phyloP scores from a whole-genome alignment of 306 rosid species.

The Adenanthera pavonina region DNA sequence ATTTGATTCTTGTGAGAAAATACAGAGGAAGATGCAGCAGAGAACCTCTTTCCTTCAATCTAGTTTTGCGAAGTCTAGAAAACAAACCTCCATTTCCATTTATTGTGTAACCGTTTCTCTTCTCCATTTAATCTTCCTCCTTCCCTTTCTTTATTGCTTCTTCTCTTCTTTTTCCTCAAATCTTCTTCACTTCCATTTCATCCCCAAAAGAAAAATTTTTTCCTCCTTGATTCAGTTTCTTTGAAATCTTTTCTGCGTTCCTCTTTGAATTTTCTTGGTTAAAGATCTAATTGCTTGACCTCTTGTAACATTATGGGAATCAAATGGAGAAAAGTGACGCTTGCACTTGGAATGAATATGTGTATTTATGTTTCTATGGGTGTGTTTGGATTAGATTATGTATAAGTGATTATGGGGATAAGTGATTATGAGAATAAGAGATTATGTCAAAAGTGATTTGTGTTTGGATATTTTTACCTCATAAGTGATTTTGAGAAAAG shows the following conservation, averaged over 20 bases:
- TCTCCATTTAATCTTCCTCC: not conserved
- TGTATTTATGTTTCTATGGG: slow-evolving; percentile 65
- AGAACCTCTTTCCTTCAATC: no score
- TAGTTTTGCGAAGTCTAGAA: no score
- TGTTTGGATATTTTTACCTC: no score
- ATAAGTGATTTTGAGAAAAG: no score
- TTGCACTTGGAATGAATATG: slow-evolving; percentile 66
- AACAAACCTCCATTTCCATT: slow-evolving; percentile 3
- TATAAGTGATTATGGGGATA: no score
- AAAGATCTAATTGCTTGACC: slow-evolving; percentile 30
- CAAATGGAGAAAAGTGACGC: slow-evolving; percentile 86
- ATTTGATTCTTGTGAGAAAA: no score
- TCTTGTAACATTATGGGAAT: slow-evolving; percentile 56
- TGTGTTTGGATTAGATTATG: no score
- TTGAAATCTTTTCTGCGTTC: not conserved
- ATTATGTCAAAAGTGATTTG: no score
- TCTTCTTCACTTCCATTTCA: not conserved
- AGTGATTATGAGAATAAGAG: no score
- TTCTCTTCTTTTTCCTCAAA: not conserved
- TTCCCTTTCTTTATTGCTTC: not conserved
- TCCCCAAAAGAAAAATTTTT: not conserved
- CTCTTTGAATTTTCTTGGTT: not conserved
- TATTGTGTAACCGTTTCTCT: not conserved
- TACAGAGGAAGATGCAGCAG: no score
- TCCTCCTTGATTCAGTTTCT: not conserved